phyloP scores from a whole-genome alignment of 768 basidiomycete genomes.

The Lactarius sanguifluus region DNA sequence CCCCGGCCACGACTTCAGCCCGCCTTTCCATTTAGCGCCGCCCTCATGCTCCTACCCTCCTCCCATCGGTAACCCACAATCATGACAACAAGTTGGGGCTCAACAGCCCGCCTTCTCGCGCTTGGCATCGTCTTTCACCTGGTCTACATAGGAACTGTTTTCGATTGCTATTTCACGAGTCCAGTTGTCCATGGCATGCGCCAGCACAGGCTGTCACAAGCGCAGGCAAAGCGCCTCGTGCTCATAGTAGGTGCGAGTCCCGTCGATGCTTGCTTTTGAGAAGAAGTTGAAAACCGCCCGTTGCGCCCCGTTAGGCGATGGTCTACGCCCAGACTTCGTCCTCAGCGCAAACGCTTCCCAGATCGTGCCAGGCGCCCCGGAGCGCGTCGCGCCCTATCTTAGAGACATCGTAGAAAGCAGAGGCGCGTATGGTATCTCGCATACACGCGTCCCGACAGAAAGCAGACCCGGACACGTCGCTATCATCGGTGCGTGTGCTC shows the following conservation, averaged over 20 bases:
- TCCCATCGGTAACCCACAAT: background rate
- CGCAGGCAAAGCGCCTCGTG: constrained; percentile 70
- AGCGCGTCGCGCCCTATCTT: constrained; percentile 71
- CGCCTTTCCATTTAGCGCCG: background rate
- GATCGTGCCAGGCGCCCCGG: constrained; percentile 49
- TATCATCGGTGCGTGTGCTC: constrained; percentile 58
- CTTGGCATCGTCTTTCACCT: constrained; percentile 74
- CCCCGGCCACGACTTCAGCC: background rate
- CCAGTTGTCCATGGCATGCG: constrained; percentile 80
- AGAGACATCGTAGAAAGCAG: constrained; percentile 61
- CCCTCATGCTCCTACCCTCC: background rate
- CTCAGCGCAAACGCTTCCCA: constrained; percentile 64
- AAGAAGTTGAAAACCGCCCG: background rate
- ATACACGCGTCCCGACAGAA: constrained; percentile 86
- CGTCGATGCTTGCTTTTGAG: background rate
- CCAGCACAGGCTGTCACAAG: constrained; percentile 45
- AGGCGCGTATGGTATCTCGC: constrained; percentile 82
- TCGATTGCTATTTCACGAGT: constrained; percentile 88
- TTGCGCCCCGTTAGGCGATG: constrained; percentile 56
- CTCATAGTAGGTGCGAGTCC: constrained; percentile 66
- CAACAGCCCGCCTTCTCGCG: constrained; percentile 46
- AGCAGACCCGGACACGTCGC: constrained; percentile 88
- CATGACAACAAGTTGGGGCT: constrained; percentile 22
- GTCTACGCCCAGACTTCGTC: constrained; percentile 77
- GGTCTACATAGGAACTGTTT: constrained; percentile 67